These are phyloP conservation scores for Arctostaphylos glauca DNA, from an alignment of 148 eudicot species.

Conservation along the genomic window DNA sequence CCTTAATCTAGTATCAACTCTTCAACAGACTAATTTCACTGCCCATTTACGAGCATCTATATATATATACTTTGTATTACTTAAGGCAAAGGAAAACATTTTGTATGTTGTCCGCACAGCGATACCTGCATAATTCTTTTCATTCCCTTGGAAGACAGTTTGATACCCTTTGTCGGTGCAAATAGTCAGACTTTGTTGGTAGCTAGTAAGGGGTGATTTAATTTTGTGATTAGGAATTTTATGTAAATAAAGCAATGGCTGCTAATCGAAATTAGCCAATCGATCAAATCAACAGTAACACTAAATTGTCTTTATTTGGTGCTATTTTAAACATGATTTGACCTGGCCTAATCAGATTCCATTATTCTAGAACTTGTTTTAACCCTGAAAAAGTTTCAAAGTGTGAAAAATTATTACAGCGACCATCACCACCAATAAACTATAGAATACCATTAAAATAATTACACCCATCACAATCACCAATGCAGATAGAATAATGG, in stretches of 20 bases:
- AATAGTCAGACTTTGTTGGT: too few relatives aligned
- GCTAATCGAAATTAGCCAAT: not conserved
- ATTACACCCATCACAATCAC: not conserved
- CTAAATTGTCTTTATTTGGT: not conserved
- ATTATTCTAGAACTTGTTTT: slow-evolving; percentile 12
- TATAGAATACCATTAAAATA: not conserved
- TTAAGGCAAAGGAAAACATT: too few relatives aligned
- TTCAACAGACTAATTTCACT: too few relatives aligned
- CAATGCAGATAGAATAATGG: not conserved
- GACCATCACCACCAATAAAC: slow-evolving; percentile 11
- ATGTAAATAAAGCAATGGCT: not conserved
- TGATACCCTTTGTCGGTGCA: too few relatives aligned
- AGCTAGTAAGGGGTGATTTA: too few relatives aligned
- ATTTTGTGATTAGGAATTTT: too few relatives aligned
- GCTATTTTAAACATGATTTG: slow-evolving; percentile 3
- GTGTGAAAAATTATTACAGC: slow-evolving; percentile 11
- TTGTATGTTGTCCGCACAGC: too few relatives aligned
- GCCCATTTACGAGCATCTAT: too few relatives aligned
- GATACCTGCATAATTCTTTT: too few relatives aligned
- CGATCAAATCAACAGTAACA: not conserved
- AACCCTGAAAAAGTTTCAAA: not conserved
- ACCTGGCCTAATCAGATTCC: slow-evolving; percentile 10
- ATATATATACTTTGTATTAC: too few relatives aligned
- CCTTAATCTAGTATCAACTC: too few relatives aligned
- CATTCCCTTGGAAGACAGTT: too few relatives aligned